Base-by-base conservation (phyloP, 345 rosid genomes). In the Eucalyptus paniculata region DNA sequence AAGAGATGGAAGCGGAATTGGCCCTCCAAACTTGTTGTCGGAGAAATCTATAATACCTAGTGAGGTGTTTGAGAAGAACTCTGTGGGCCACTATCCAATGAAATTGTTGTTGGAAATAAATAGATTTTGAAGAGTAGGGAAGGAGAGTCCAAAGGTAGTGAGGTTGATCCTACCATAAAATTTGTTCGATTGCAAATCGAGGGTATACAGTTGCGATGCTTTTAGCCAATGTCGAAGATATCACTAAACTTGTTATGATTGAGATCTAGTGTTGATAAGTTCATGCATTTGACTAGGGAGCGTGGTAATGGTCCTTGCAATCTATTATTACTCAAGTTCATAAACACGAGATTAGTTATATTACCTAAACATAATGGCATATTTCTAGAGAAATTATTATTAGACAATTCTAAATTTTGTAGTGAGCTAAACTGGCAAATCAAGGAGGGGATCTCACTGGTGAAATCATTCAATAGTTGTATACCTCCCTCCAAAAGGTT, bases 391-490 rank as follows among this genome's bases (percentile, higher is more conserved):
- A 51, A 3, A 17, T 51, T 17, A 51, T 18, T 51, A 3, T 51
- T 3, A 18, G 56, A 51, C 0, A 51, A 51, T 0, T 1, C 1
- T 18, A 51, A 18, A 6, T 7, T 0, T 51, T 0, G 2, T 0
- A 51, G 56, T 18, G 56, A 51, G 0, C 56, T 18, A 18, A 18
- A 3, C 0, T 18, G 4, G 23, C 23, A 7, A 51, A 51, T 51
- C 4, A 0, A 51, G 8, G 8, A 6, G 54, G 53, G 54, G 3
- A 51, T 51, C 8, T 51, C 23, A 51, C 2, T 1, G 1, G 2
- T 6, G 54, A 3, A 17, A 17, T 0, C 0, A 17, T 17, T 51
- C 6, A 5, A 50, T 50, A 14, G 51, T 4, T 50, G 51, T 50
- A 14, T 5, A 50, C 17, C 51, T 50, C 17, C 17, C 17, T 50